Percentiles rank a stretch among this genome's conserved stretches.
These are phyloP conservation scores for Gymnopus androsaceus DNA, from an alignment of 1,284 basidiomycete genomes.

Conservation along the genomic window DNA sequence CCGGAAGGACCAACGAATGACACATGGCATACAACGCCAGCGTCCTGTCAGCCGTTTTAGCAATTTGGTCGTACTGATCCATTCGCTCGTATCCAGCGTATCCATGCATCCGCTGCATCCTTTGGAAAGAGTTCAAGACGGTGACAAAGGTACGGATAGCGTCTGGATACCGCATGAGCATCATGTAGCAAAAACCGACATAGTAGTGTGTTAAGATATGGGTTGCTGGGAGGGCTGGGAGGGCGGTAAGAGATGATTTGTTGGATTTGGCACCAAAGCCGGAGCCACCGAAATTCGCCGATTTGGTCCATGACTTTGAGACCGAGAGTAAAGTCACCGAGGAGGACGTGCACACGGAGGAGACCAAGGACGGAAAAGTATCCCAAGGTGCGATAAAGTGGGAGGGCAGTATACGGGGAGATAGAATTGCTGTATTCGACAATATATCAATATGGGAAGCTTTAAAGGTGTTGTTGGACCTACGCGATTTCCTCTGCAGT, in stretches of 20 bases:
- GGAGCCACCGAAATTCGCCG: constrained; percentile 27
- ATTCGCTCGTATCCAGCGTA: too few relatives aligned
- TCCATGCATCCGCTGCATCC: too few relatives aligned
- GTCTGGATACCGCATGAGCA: constrained; percentile 92
- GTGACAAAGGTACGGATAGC: constrained; percentile 92
- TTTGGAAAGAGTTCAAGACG: constrained; percentile 92
- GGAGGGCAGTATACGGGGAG: constrained; percentile 89
- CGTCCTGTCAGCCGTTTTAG: too few relatives aligned
- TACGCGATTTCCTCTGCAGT: constrained; percentile 81
- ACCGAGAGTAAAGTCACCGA: constrained; percentile 95
- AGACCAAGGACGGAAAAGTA: constrained; percentile 97
- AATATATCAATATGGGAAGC: not conserved
- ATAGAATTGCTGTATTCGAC: constrained; percentile 67
- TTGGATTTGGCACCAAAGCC: not conserved
- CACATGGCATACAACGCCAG: too few relatives aligned
- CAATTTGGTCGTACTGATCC: too few relatives aligned
- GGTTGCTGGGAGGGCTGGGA: constrained; percentile 64
- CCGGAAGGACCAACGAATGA: too few relatives aligned
- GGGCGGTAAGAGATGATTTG: not conserved
- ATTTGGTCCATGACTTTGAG: constrained; percentile 95
- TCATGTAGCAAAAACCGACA: constrained; percentile 95
- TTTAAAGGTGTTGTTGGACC: constrained; percentile 32
- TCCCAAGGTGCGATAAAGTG: constrained; percentile 92
- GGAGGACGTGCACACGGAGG: constrained; percentile 91
- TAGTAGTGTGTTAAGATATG: constrained; percentile 96